A percentile compares a stretch with the other conserved stretches of the same genome.
These are phyloP conservation scores for Solanum appendiculatum DNA, from an alignment of 257 asterid genomes.

Conservation along the genomic window DNA sequence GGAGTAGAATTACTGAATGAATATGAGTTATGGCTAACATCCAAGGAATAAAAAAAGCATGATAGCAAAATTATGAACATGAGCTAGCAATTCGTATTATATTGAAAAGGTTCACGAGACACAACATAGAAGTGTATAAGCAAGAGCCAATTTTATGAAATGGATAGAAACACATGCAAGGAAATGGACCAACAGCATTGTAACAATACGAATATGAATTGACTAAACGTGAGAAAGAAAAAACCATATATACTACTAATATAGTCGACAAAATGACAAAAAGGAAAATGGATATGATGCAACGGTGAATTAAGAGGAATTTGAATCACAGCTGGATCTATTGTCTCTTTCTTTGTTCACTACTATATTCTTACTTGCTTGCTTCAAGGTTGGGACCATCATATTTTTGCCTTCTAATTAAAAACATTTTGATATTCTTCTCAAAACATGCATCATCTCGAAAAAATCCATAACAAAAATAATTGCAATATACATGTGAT, in stretches of 20 bases:
- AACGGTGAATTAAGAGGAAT: not conserved
- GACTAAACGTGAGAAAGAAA: conserved; percentile 12
- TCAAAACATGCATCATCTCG: not conserved
- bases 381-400: not conserved
- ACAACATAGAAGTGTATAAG: not conserved
- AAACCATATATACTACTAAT: conserved; percentile 1
- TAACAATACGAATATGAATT: conserved; percentile 23
- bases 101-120: not conserved
- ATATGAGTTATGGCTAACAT: not conserved
- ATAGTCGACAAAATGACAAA: conserved; percentile 39
- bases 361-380: not conserved
- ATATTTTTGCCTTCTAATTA: not conserved
- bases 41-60: not conserved
- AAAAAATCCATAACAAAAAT: not conserved
- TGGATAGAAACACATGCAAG: not conserved
- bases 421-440: not conserved
- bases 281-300: conserved; percentile 10
- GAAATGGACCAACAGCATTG: conserved; percentile 8
- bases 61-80: not conserved
- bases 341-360: conserved; percentile 42
- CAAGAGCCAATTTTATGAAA: not conserved
- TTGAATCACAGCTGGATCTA: conserved; percentile 38
- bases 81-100: not conserved
- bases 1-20: not conserved
- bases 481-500: not conserved